Conservation (phyloP, 2,329 filamentous ascomycete genomes). For the Ophiostoma sp. region DNA sequence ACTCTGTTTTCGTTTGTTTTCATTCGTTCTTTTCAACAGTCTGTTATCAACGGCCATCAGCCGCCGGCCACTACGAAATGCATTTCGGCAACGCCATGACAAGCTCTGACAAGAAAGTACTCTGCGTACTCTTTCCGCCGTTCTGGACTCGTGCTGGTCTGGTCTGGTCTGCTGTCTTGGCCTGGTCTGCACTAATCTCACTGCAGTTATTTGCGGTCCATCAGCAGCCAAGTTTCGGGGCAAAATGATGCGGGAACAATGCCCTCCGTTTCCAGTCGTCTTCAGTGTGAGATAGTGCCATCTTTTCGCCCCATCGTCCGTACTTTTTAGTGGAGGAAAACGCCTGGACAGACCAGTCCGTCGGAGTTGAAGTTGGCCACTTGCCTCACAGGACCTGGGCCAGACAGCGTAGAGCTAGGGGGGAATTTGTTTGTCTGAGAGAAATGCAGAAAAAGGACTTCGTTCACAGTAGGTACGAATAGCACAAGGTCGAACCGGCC, state of each 20-base stretch:
- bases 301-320: not conserved
- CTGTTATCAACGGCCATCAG: no score
- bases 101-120: not conserved
- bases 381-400: not conserved
- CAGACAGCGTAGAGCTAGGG: not conserved
- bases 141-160: not conserved
- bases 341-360: not conserved
- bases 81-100: slow-evolving; percentile 1
- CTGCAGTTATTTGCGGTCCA: not conserved
- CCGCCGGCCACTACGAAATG: not conserved
- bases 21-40: not conserved
- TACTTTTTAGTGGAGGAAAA: not conserved
- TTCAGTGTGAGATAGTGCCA: no score
- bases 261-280: no score
- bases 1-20: not conserved
- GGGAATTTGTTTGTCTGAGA: not conserved
- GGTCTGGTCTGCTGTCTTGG: no score
- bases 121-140: not conserved
- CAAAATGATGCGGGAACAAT: no score
- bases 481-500: not conserved
- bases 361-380: not conserved
- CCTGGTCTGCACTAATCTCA: slow-evolving; percentile 4
- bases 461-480: not conserved
- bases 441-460: not conserved
- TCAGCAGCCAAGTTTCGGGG: not conserved